Base-by-base conservation (phyloP, 495 filamentous ascomycete species). In the Neurospora terricola region DNA sequence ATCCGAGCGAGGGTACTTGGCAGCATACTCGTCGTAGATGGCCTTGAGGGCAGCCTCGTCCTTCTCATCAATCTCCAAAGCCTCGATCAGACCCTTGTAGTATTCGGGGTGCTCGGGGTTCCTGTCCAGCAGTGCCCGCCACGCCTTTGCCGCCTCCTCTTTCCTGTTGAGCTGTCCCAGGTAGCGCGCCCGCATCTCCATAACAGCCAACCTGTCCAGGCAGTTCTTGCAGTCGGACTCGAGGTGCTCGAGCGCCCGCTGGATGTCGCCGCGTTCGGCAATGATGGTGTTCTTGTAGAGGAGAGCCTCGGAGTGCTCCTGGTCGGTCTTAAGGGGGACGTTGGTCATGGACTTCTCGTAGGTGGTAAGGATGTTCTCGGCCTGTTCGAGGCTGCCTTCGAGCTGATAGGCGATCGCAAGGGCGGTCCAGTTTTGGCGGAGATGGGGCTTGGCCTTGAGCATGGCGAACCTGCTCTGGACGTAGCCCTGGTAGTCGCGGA, bases 221-320 rank as follows among this genome's bases (percentile, higher is more conserved):
- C 89, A 92, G 75, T 89, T 84, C 85, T 94, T 93, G 48, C 87
- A 87, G 68, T 92, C 87, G 8, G 86, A 86, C 75, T 97, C 91
- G 12, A 99, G 84, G 79, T 99, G 93, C 69, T 97, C 91, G 80
- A 99, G 80, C 21, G 96, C 96, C 76, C 90, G 86, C 77, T 93
- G 87, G 21, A 88, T 84, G 62, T 98, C 90, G 12, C 94, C 93
- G 37, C 85, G 84, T 80, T 98, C 96, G 38, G 93, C 94, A 80
- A 99, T 97, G 73, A 99, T 91, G 23, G 87, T 87, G 80, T 98
- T 99, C 83, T 97, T 98, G 84, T 99, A 99, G 80, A 99, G 85
- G 16, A 92, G 86, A 27, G 96, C 95, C 82, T 99, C 96, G n/a
- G 93, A 94, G 80, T 99, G 93, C 79, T 99, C 96, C 75, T 86